Percentiles rank a stretch among this genome's conserved stretches.
Evolutionary conservation across 352 stramenopile species (phyloP).

Genomic region (Phytopythium aichiense): DNA sequence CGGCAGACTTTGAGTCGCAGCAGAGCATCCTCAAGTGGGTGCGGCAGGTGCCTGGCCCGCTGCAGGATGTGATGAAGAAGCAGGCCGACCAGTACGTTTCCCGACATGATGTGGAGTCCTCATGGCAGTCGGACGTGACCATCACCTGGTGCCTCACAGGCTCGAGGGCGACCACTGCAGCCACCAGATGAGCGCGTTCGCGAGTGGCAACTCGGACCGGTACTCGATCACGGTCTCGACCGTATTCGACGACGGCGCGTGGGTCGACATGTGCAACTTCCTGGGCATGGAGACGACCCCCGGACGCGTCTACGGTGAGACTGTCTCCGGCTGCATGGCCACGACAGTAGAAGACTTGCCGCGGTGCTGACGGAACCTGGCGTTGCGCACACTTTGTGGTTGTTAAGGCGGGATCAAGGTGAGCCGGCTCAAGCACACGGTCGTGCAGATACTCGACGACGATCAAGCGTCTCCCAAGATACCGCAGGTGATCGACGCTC

Average conservation of each 20-base stretch:
- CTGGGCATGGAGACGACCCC: conserved; percentile 37
- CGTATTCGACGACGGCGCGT: conserved; percentile 75
- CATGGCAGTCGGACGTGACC: not conserved
- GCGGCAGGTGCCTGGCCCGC: conserved; percentile 55
- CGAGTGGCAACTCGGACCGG: conserved; percentile 38
- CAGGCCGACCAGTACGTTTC: conserved; percentile 35
- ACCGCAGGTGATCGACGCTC: conserved; percentile 26
- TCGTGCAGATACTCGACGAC: conserved; percentile 54
- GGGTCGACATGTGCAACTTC: conserved; percentile 77
- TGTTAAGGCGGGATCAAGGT: conserved; percentile 60
- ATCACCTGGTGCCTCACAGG: conserved; percentile 10
- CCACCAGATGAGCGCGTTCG: conserved; percentile 18
- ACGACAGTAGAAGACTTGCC: not conserved
- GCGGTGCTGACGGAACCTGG: not conserved
- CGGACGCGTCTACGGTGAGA: conserved; percentile 63
- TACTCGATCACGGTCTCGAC: conserved; percentile 50
- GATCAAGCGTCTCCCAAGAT: conserved; percentile 57
- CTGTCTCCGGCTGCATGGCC: not conserved
- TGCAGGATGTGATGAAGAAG: conserved; percentile 79
- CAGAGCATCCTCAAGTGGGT: conserved; percentile 80
- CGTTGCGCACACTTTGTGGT: not conserved
- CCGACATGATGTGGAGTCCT: too few species aligned
- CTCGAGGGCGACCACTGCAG: conserved; percentile 34
- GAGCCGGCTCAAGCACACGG: conserved; percentile 50
- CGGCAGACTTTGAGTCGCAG: conserved; percentile 44